Evolutionary conservation across 192 early-diverging fungal species (phyloP).

Genomic region (Rhizophagus clarus): DNA sequence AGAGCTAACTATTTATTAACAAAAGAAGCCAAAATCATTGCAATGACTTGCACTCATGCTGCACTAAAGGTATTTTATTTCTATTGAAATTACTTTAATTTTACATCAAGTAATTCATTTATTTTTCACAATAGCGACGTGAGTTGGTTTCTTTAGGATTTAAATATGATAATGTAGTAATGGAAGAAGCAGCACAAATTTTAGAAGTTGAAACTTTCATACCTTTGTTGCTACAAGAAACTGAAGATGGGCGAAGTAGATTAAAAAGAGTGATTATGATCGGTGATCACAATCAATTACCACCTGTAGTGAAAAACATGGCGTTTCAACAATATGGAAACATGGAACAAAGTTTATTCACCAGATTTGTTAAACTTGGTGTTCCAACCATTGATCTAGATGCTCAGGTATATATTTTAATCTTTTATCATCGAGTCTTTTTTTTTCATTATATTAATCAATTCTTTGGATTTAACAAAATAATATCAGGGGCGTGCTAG

Average conservation of each 20-base stretch:
- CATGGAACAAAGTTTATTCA: conserved; percentile 95
- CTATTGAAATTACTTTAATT: neutral
- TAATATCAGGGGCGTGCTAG: conserved; percentile 78
- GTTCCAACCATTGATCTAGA: conserved; percentile 92
- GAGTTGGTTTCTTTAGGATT: conserved; percentile 90
- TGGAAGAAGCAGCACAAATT: conserved; percentile 97
- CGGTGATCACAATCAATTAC: conserved; percentile 97
- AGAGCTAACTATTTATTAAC: conserved; percentile 90
- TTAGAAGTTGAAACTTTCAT: conserved; percentile 95
- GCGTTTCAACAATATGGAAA: conserved; percentile 85
- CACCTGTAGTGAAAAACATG: conserved; percentile 90
- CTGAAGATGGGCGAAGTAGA: conserved; percentile 61
- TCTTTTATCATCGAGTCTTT: neutral
- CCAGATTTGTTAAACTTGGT: conserved; percentile 87
- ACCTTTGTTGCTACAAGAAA: conserved; percentile 83
- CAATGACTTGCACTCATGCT: conserved; percentile 97
- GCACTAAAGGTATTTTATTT: conserved; percentile 69
- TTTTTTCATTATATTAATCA: neutral
- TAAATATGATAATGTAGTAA: conserved; percentile 92
- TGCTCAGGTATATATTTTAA: conserved; percentile 53
- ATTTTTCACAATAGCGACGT: conserved; percentile 45
- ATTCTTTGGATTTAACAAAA: neutral
- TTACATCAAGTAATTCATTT: conserved; percentile 4
- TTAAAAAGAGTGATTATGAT: conserved; percentile 92
- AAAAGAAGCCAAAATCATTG: conserved; percentile 95